A percentile compares a stretch with the other conserved stretches of the same genome.
phyloP scores from a whole-genome alignment of 176 grass and related monocot genomes.

The Phyllostachys edulis region DNA sequence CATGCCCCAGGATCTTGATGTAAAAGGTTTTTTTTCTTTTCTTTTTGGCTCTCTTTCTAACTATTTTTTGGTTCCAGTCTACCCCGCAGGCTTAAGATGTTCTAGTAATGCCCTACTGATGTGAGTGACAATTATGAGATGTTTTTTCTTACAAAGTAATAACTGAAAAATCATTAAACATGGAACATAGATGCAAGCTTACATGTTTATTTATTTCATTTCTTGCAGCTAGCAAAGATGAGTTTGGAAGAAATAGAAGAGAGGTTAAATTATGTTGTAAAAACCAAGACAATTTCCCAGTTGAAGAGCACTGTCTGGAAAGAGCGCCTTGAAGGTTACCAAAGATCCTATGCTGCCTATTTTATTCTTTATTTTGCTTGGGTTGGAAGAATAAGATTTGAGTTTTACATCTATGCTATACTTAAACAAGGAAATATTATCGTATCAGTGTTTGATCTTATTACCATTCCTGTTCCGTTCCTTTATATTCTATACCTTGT shows the following conservation, averaged over 20 bases:
- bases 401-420: too few species aligned
- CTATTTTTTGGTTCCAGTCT: too few species aligned
- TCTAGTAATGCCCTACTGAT: too few species aligned
- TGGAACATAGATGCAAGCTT: background rate
- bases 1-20: too few species aligned
- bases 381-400: background rate
- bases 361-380: constrained; percentile 33
- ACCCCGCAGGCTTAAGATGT: too few species aligned
- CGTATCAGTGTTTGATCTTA: too few species aligned
- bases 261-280: constrained; percentile 65
- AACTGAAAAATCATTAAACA: background rate
- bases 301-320: constrained; percentile 96
- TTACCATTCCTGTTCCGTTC: too few species aligned
- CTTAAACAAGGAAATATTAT: too few species aligned
- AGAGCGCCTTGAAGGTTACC: constrained; percentile 91
- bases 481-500: too few species aligned
- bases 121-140: too few species aligned
- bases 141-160: background rate
- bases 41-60: too few species aligned
- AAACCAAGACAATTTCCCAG: constrained; percentile 74
- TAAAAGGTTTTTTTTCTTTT: too few species aligned
- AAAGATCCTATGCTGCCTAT: background rate
- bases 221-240: constrained; percentile 85
- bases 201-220: constrained; percentile 35
- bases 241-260: constrained; percentile 99